A percentile compares a stretch with the other conserved stretches of the same genome.
These are phyloP conservation scores for Zasmidium angulare DNA, from an alignment of 2,329 filamentous ascomycete species.

Conservation along the genomic window DNA sequence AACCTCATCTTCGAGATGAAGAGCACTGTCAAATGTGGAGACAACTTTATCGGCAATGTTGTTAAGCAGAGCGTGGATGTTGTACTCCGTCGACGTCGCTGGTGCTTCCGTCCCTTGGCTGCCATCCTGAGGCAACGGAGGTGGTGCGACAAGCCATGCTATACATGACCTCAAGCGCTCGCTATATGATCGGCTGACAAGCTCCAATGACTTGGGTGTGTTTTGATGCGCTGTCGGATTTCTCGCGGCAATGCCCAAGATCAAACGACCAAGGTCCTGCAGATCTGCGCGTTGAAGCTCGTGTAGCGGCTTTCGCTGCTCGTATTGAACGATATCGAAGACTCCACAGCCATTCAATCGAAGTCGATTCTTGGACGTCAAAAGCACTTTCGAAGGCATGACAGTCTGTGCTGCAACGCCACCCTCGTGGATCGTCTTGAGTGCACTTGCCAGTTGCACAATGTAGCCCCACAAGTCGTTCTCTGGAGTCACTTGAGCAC, in stretches of 20 bases:
- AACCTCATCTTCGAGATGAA: constrained; percentile 77
- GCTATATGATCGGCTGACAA: constrained; percentile 74
- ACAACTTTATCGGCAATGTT: constrained; percentile 78
- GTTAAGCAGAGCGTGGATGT: constrained; percentile 74
- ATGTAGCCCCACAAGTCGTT: constrained; percentile 86
- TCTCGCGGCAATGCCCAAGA: constrained; percentile 73
- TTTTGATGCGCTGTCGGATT: constrained; percentile 55
- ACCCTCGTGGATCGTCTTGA: constrained; percentile 79
- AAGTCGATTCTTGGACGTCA: constrained; percentile 88
- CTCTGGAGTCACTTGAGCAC: constrained; percentile 51
- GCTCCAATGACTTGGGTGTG: constrained; percentile 69
- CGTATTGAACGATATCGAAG: constrained; percentile 83
- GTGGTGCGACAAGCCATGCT: constrained; percentile 73
- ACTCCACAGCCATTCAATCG: constrained; percentile 86
- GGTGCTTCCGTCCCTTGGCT: neutral
- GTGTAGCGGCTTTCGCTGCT: constrained; percentile 63
- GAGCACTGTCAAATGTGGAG: constrained; percentile 70
- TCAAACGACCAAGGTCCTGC: constrained; percentile 75
- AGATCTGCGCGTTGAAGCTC: constrained; percentile 90
- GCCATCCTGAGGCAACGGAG: constrained; percentile 30
- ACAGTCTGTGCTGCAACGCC: constrained; percentile 84
- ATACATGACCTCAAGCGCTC: constrained; percentile 76
- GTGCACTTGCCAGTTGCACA: constrained; percentile 82
- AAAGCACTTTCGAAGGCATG: constrained; percentile 81
- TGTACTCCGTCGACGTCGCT: constrained; percentile 52